Evolutionary conservation across 371 early-diverging fungal species (phyloP), one percentile per base, ranked within the genome.

Genomic region (Zychaea mexicana): DNA sequence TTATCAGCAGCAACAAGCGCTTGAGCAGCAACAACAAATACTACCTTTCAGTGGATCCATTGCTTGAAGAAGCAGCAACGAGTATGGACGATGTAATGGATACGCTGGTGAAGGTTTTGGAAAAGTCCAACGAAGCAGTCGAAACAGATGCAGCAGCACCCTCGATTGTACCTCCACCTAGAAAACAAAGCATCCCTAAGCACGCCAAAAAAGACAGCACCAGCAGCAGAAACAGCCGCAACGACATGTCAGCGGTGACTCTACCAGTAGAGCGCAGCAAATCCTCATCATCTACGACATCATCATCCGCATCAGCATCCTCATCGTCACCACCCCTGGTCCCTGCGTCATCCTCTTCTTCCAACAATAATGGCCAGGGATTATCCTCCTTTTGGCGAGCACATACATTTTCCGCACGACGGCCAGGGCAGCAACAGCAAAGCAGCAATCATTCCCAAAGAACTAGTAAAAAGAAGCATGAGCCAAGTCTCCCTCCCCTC

Each of bases 51-150:
- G 13, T 19, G 15, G 55, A 32, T 32, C 17, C 24, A 30, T 19
- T 55, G 12, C 59, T 39, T 45, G 30, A 15, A 24, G 28, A n/a
- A 55, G 57, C 21, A 21, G 6, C 12, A 2, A 58, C 36, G 36
- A 56, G 36, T 27, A 45, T 58, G 46, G 52, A 64, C 24, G 52
- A 57, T 38, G 52, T 58, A 15, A 64, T 64, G 64, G 58, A 64
- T 9, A 57, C n/a, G 9, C 52, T 64, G 10, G 64, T 49, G 15
- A 64, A 64, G 52, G 47, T 64, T 8, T 33, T 64, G 12, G 58
- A 57, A n/a, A 58, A 64, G 27, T 30, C 57, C 7, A 15, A 38
- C 26, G 7, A 46, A 22, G 19, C 31, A n/a, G 46, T 10, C 19
- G 12, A 22, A 46, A 0, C 1, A 24, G 31, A 46, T 12, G 9